Base-by-base conservation (phyloP, 2,329 filamentous ascomycete genomes). In the Decorospora gaudefroyi region DNA sequence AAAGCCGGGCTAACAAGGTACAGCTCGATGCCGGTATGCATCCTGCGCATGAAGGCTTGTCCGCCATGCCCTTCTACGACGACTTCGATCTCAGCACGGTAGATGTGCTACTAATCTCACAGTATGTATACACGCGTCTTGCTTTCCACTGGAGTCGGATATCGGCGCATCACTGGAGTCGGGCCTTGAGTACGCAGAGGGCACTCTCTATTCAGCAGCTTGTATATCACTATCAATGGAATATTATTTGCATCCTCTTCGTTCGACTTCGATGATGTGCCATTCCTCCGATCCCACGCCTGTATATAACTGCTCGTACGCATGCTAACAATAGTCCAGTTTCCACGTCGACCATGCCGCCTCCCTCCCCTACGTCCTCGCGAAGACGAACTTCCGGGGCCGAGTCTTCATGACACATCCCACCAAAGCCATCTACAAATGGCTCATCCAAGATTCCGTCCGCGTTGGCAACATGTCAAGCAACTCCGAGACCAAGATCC, bases 361-460 rank as follows among this genome's bases (percentile, higher is more conserved):
- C 11, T 96, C 92, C n/a, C 77, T 99, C 32, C 93, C 93, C 30
- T 99, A 97, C 69, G 93, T 99, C 47, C 81, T 99, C 55, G 88
- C 92, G 55, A 99, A 99, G 76, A 97, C 93, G 25, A 96, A 96
- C 71, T 99, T 99, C 77, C 87, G 88, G 55, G 93, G 93, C 34
- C 85, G 91, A 15, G 92, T 97, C 49, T 97, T 96, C 76, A 99
- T 97, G 92, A 99, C 93, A 37, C 93, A 99, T 76, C 90, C 93
- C 1, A 99, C 93, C 32, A 97, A 99, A 72, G 93, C 93, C 61
- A 99, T 99, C 69, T 99, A 99, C 81, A 97, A 97, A 74, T 97
- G 93, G 92, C 83, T 97, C 37, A 96, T 97, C 52, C 90, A 96
- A 71, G 93, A 99, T 72, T 95, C 90, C 57, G 89, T 99, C 30